Evolutionary conservation across 768 basidiomycete genomes (phyloP).

Genomic region (Kwoniella sp.): DNA sequence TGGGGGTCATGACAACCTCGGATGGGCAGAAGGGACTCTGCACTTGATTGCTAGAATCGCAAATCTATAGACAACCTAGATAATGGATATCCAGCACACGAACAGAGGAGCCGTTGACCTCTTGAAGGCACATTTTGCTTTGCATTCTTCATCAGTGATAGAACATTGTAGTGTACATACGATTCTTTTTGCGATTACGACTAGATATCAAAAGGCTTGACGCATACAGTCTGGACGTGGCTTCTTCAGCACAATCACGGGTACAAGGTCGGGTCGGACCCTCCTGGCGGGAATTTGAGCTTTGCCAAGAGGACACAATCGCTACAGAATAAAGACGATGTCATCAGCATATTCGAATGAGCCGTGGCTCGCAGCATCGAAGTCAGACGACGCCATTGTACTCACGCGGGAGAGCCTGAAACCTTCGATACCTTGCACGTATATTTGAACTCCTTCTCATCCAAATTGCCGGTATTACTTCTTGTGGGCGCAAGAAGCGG

Average conservation of each 20-base stretch:
- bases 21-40: slow-evolving; percentile 47
- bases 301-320: slow-evolving; percentile 42
- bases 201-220: background rate
- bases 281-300: slow-evolving; percentile 34
- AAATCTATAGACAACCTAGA: slow-evolving; percentile 16
- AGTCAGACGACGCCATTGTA: background rate
- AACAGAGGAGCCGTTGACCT: too few species aligned
- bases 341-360: too few species aligned
- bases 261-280: slow-evolving; percentile 31
- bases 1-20: slow-evolving; percentile 51
- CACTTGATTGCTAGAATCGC: slow-evolving; percentile 46
- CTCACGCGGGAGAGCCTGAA: slow-evolving; percentile 30
- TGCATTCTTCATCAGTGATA: background rate
- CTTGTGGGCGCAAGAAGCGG: background rate
- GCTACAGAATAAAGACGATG: slow-evolving; percentile 12
- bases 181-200: background rate
- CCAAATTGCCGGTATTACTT: slow-evolving; percentile 4
- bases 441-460: slow-evolving; percentile 31
- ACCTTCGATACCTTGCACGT: slow-evolving; percentile 40
- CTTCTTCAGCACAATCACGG: slow-evolving; percentile 10
- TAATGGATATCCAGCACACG: too few species aligned
- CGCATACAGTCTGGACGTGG: too few species aligned
- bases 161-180: background rate
- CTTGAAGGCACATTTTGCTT: background rate
- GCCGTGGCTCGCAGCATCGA: background rate